Evolutionary conservation across 257 asterid species (phyloP), one percentile per base, ranked within the genome.

Genomic region (Euphrasia confusa): DNA sequence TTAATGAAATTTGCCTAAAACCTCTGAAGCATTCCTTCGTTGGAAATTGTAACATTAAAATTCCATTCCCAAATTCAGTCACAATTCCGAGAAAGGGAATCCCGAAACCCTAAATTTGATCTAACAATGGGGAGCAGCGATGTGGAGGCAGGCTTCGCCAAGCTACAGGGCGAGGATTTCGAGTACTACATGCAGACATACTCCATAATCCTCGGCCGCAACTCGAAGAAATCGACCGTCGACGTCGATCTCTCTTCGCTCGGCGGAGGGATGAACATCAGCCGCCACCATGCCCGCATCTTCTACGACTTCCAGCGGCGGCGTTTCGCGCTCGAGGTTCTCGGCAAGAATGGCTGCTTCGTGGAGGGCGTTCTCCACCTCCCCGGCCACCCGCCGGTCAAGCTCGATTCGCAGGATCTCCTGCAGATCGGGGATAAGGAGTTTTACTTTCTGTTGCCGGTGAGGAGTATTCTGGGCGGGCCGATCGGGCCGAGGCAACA

Each of bases 181-280:
- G 96, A 88, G 79, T 88, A 85, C 70, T 88, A 85, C 68, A 88
- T 88, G 96, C 96, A 88, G 69, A 88, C 91, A 14, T 88, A 88
- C 79, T 88, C 96, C 75, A 88, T 88, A 13, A 65, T 88, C 40
- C 80, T 88, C 24, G 96, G 96, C 50, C 91, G 96, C 17, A 84
- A 81, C 77, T 88, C 96, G 60, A 88, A 88, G 77, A 88, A 85
- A 59, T 88, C 96, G 11, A 70, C 96, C 2, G 96, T 88, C 39
- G 94, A 88, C 58, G 94, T 88, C 44, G 94, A 85, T 64, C 88
- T 85, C 61, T 85, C 96, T 39, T 83, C 94, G 50, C 87, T 88
- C 17, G 96, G 94, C 67, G 96, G 96, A 0, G 94, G 94, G 24
- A 88, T 88, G 94, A 88, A 85, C 86, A 85, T 88, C 76, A 83